phyloP scores from a whole-genome alignment of 257 asterid genomes.

The Solanum clarkiae region DNA sequence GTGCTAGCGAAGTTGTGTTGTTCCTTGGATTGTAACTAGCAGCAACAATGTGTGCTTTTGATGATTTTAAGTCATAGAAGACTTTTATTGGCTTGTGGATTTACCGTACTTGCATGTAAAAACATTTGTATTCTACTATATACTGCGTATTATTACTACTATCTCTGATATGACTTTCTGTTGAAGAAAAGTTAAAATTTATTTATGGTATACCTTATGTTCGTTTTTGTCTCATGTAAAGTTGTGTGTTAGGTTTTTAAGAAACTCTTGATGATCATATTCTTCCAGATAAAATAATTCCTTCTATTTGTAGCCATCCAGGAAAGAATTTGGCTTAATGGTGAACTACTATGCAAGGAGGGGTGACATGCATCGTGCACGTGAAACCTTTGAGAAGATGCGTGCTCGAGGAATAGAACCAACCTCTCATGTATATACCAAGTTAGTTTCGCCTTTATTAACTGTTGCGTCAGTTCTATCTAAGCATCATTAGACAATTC shows the following conservation, averaged over 20 bases:
- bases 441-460: constrained; percentile 25
- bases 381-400: constrained; percentile 91
- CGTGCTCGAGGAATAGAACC: constrained; percentile 94
- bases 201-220: not conserved
- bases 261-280: not conserved
- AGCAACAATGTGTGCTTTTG: not conserved
- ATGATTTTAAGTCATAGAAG: not conserved
- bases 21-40: not conserved
- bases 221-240: not conserved
- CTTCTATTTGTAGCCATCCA: constrained; percentile 70
- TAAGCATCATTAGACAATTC: not conserved
- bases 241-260: not conserved
- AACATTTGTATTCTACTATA: not conserved
- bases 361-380: constrained; percentile 96
- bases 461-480: constrained; percentile 7
- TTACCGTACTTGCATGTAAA: not conserved
- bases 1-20: not conserved
- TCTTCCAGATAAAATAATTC: constrained; percentile 1
- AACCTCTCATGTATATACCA: constrained; percentile 75
- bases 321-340: constrained; percentile 91
- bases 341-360: constrained; percentile 88
- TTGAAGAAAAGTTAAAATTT: not conserved
- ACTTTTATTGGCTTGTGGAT: not conserved
- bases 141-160: not conserved
- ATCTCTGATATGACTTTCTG: not conserved